Conservation (phyloP, 257 asterid genomes). For the Jasminum sambac region DNA sequence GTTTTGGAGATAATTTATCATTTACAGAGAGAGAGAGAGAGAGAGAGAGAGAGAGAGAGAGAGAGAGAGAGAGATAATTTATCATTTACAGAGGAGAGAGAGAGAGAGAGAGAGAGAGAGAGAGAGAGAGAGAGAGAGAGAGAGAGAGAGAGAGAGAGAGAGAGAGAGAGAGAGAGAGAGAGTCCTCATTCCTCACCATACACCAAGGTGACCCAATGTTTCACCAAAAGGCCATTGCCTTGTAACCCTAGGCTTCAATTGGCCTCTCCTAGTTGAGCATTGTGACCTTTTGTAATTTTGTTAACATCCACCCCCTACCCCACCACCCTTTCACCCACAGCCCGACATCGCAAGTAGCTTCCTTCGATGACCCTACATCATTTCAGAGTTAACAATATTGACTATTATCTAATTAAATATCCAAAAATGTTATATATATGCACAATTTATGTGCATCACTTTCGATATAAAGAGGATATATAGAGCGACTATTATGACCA, state of each 20-base stretch:
- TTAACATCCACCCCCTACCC: background rate
- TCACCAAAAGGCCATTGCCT: background rate
- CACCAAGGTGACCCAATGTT: background rate
- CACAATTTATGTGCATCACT: no score
- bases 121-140: background rate
- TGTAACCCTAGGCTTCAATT: background rate
- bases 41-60: no score
- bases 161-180: background rate
- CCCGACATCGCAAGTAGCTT: no score
- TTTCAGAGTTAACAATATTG: no score
- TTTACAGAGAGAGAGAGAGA: no score
- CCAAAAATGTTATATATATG: no score
- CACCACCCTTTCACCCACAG: background rate
- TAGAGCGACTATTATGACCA: no score
- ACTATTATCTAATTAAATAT: no score
- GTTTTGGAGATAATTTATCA: no score
- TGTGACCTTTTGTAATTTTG: background rate
- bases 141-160: background rate
- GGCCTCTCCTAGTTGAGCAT: background rate
- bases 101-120: background rate
- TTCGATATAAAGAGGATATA: no score
- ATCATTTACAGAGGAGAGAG: background rate
- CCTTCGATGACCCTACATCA: no score
- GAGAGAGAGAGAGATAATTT: no score
- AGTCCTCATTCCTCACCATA: background rate